Conservation (phyloP, 495 filamentous ascomycete genomes). For the Aspergillus heteromorphus region DNA sequence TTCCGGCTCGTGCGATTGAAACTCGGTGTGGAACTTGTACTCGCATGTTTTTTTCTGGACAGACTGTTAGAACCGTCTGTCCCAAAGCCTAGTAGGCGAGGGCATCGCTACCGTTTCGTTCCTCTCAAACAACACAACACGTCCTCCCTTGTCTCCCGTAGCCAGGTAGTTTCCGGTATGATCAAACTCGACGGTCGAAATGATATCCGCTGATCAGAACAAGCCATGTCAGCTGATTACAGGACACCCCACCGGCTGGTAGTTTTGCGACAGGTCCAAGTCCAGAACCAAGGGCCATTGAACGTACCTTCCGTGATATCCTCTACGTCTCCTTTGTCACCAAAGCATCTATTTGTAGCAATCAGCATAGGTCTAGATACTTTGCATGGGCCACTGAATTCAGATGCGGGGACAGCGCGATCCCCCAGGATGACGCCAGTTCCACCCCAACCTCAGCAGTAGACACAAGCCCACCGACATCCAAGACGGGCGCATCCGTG, state of each 20-base stretch:
- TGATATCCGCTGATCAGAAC: slow-evolving; percentile 77
- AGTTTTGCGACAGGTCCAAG: background rate
- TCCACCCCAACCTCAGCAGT: background rate
- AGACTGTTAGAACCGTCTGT: slow-evolving; percentile 16
- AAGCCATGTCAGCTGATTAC: slow-evolving; percentile 6
- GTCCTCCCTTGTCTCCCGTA: slow-evolving; percentile 94
- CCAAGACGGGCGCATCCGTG: background rate
- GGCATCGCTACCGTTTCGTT: slow-evolving; percentile 75
- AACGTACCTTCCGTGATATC: slow-evolving; percentile 96
- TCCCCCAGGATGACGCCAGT: background rate
- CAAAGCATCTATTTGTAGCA: slow-evolving; percentile 74
- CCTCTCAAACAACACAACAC: slow-evolving; percentile 94
- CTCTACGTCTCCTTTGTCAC: slow-evolving; percentile 98
- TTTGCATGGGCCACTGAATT: background rate
- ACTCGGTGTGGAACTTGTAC: slow-evolving; percentile 99
- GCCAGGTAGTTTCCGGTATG: slow-evolving; percentile 98
- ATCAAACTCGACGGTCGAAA: slow-evolving; percentile 98
- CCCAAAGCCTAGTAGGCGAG: slow-evolving; percentile 2
- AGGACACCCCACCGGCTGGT: background rate
- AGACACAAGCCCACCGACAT: background rate
- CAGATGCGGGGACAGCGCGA: background rate
- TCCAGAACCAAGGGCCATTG: background rate
- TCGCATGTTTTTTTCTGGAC: slow-evolving; percentile 99
- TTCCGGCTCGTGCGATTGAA: slow-evolving; percentile 98
- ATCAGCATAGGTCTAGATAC: slow-evolving; percentile 5